These are phyloP conservation scores for Diaporthe sp. DNA, from an alignment of 2,329 filamentous ascomycete species.

Conservation along the genomic window DNA sequence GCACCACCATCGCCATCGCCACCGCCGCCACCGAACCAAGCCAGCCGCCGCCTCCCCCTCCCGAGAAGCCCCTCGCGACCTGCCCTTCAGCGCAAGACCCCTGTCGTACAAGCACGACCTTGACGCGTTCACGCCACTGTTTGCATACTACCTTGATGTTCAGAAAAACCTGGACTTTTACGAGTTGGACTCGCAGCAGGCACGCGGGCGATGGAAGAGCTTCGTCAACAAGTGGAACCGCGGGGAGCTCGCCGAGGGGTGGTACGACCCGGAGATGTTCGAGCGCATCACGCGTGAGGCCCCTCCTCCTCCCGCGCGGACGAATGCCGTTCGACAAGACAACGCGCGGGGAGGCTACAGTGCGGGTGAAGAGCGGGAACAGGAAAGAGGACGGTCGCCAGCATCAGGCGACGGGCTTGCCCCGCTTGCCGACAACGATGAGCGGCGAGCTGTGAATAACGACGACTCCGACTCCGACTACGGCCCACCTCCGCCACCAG, in stretches of 20 bases:
- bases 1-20: constrained; percentile 12
- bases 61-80: constrained; percentile 43
- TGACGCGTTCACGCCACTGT: constrained; percentile 75
- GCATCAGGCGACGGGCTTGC: too few species aligned
- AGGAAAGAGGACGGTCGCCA: background rate
- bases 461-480: constrained; percentile 73
- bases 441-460: constrained; percentile 42
- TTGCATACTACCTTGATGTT: constrained; percentile 87
- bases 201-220: constrained; percentile 91
- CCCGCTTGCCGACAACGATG: background rate
- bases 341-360: constrained; percentile 48
- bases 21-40: constrained; percentile 6
- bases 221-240: constrained; percentile 94
- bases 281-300: constrained; percentile 40
- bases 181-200: constrained; percentile 79
- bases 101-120: constrained; percentile 77
- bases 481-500: constrained; percentile 60
- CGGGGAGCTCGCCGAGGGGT: constrained; percentile 86
- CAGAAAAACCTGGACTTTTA: constrained; percentile 83
- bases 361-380: constrained; percentile 40
- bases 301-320: background rate
- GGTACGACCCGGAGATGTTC: constrained; percentile 88
- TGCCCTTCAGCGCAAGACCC: constrained; percentile 76
- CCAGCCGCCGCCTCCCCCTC: background rate
- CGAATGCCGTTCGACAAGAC: background rate